Evolutionary conservation across 768 basidiomycete species (phyloP).

Genomic region (button mushroom (Agaricus bisporus)): DNA sequence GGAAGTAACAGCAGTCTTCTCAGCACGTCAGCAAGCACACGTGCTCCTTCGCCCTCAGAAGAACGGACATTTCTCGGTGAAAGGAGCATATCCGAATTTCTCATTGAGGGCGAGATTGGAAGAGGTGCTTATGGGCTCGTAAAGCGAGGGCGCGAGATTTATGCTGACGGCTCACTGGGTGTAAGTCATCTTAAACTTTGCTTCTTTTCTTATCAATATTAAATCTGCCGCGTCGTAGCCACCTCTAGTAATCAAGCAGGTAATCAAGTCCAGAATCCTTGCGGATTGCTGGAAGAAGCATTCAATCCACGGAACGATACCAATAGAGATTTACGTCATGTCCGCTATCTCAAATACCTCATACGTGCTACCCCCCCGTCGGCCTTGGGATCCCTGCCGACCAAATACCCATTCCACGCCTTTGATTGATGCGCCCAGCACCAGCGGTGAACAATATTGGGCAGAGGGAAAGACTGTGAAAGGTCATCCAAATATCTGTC

Average conservation of each 20-base stretch:
- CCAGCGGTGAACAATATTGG: slow-evolving; percentile 42
- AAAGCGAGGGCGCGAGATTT: slow-evolving; percentile 79
- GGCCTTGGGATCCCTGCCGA: slow-evolving; percentile 73
- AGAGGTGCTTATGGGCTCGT: slow-evolving; percentile 95
- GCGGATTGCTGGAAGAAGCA: slow-evolving; percentile 99
- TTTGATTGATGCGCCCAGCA: slow-evolving; percentile 10
- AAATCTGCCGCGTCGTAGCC: slow-evolving; percentile 45
- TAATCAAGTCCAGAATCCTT: slow-evolving; percentile 96
- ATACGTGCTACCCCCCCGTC: slow-evolving; percentile 69
- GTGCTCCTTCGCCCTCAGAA: slow-evolving; percentile 55
- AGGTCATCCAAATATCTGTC: slow-evolving; percentile 95
- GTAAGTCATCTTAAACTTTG: slow-evolving; percentile 41
- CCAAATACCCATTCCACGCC: slow-evolving; percentile 28
- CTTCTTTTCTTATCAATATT: slow-evolving; percentile 8
- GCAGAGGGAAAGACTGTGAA: slow-evolving; percentile 64
- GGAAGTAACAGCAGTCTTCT: slow-evolving; percentile 59
- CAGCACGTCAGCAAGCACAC: slow-evolving; percentile 52
- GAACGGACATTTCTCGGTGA: slow-evolving; percentile 48
- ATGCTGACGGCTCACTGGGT: slow-evolving; percentile 70
- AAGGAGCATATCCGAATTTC: slow-evolving; percentile 78
- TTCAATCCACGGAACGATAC: slow-evolving; percentile 89
- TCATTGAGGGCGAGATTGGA: slow-evolving; percentile 84
- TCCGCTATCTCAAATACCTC: slow-evolving; percentile 79
- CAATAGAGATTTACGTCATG: slow-evolving; percentile 96
- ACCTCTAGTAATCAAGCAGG: slow-evolving; percentile 91